Conservation (phyloP, 371 early-diverging fungal genomes). For the Mucor saturninus region DNA sequence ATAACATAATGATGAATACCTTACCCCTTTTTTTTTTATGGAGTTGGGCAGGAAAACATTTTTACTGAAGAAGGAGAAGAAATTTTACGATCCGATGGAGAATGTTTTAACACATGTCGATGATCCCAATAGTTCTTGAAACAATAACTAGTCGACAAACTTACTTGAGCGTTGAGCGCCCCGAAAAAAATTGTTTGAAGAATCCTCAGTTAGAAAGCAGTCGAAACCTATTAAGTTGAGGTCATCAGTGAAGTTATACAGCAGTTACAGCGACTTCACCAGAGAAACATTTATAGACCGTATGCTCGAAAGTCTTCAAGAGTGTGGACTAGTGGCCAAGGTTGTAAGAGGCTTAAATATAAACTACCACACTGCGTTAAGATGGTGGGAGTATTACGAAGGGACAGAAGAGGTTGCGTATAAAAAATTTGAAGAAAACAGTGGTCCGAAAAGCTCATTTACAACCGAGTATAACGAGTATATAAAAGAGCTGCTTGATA, state of each 20-base stretch:
- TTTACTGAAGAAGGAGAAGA: constrained; percentile 19
- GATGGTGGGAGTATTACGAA: constrained; percentile 19
- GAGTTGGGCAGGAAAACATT: constrained; percentile 20
- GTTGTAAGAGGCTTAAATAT: constrained; percentile 15
- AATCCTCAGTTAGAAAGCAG: neutral
- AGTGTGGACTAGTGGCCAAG: constrained; percentile 13
- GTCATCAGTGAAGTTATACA: constrained; percentile 11
- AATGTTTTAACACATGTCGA: constrained; percentile 15
- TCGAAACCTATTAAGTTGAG: constrained; percentile 12
- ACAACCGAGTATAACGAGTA: constrained; percentile 11
- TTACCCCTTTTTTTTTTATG: constrained; percentile 11
- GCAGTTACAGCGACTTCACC: constrained; percentile 13
- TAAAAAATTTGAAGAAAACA: constrained; percentile 14
- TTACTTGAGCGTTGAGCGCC: neutral
- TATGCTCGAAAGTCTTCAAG: constrained; percentile 19
- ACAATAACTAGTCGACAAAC: constrained; percentile 16
- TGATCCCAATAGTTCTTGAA: constrained; percentile 22
- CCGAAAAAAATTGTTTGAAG: no score
- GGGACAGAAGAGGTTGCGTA: constrained; percentile 17
- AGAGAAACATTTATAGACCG: constrained; percentile 20
- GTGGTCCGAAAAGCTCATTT: constrained; percentile 14
- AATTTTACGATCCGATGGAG: constrained; percentile 20
- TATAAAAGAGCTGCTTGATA: constrained; percentile 15
- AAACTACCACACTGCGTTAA: constrained; percentile 11
- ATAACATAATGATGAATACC: no score